Evolutionary conservation across 352 stramenopile genomes (phyloP).

Genomic region (Pythium graminicola): DNA sequence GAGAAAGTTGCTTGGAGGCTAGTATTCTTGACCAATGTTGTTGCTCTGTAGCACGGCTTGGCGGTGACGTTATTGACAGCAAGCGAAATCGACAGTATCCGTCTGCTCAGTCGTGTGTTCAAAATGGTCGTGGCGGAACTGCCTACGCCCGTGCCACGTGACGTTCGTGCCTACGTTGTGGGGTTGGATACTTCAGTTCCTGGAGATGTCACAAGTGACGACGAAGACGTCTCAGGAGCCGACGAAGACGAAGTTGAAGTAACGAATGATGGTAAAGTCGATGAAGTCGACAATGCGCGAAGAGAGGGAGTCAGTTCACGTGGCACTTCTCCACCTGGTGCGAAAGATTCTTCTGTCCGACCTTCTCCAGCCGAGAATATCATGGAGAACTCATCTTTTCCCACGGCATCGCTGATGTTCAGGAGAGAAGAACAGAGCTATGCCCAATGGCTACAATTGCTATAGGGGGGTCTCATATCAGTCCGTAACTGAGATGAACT

Average conservation of each 20-base stretch:
- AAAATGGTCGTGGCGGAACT: conserved; percentile 58
- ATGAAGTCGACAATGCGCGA: conserved; percentile 2
- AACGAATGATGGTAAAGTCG: conserved; percentile 1
- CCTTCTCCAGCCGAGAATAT: too few species aligned
- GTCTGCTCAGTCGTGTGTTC: conserved; percentile 56
- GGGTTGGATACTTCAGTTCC: neutral
- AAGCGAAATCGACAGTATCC: conserved; percentile 44
- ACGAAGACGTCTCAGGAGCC: conserved; percentile 3
- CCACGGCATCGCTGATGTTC: neutral
- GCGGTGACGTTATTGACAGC: conserved; percentile 55
- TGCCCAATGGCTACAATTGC: conserved; percentile 14
- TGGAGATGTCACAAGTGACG: neutral
- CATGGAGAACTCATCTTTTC: neutral
- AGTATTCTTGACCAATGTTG: conserved; percentile 9
- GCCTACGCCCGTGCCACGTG: conserved; percentile 34
- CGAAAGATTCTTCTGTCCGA: too few species aligned
- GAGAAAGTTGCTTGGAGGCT: neutral
- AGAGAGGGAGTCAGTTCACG: neutral
- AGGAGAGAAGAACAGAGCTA: conserved; percentile 26
- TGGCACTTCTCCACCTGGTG: too few species aligned
- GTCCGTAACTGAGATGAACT: neutral
- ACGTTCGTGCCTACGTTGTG: conserved; percentile 38
- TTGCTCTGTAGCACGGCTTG: conserved; percentile 34
- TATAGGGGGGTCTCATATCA: too few species aligned
- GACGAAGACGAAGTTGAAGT: conserved; percentile 4